Evolutionary conservation across 148 eudicot genomes (phyloP), one percentile per base, ranked within the genome.

Genomic region (Dysphania ambrosioides): DNA sequence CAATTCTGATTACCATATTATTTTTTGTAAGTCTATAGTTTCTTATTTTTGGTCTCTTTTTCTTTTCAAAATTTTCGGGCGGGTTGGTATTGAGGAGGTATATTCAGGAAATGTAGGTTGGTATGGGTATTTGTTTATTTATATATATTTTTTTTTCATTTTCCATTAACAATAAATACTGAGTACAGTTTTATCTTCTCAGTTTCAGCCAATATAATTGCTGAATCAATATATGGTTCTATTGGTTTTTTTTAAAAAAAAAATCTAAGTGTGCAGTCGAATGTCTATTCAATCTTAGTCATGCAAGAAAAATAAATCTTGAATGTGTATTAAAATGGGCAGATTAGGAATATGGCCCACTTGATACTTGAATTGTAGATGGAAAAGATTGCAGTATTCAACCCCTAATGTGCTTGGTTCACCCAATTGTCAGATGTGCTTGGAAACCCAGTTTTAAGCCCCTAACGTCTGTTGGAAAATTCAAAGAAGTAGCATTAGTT

Each of bases 1-100:
- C 23, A 34, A 34, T 64, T 36, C 69, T 32, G 21, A 63, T 26
- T 10, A 58, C 32, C 23, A 47, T 23, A n/a, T 23, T 15, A 1
- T 42, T 13, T 42, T 42, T 61, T 62, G 76, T 29, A 60, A 73
- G 76, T 73, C 38, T 36, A 60, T 41, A 61, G 35, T 42, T 42
- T 41, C 42, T 19, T 34, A 70, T 21, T 41, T 29, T 19, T 34
- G 64, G 13, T n/a, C n/a, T n/a, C n/a, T 31, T 26, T 35, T 27
- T 58, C 6, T 60, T 72, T 58, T 44, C 2, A 9, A 24, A 64
- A 64, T 16, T 64, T 19, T 21, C 8, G n/a, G 68, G 42, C 15
- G 16, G 47, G 13, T 9, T 0, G 68, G 68, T n/a, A n/a, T n/a
- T 32, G 38, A 18, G 36, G 69, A 8, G 26, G 53, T 47, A 47